A percentile compares a stretch with the other conserved stretches of the same genome.
phyloP scores from a whole-genome alignment of 1,284 basidiomycete genomes.

The Apiotrichum sp. region DNA sequence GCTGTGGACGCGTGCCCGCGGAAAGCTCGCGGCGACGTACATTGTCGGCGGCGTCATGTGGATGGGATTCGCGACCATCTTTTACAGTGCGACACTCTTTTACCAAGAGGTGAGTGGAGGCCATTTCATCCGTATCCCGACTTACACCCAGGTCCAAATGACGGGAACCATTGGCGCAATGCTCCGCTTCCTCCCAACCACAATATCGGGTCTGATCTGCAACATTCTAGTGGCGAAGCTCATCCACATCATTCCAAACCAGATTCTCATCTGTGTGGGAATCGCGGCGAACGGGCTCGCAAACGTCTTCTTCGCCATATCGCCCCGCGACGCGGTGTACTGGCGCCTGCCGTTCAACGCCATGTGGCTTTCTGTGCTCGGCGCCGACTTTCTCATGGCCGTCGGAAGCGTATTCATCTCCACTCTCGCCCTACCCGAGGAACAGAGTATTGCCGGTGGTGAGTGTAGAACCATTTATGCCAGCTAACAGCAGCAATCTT shows the following conservation, averaged over 20 bases:
- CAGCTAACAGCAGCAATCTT: slow-evolving; percentile 49
- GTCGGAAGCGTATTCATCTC: slow-evolving; percentile 70
- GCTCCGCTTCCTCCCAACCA: slow-evolving; percentile 70
- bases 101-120: slow-evolving; percentile 23
- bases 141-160: slow-evolving; percentile 24
- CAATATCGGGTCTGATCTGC: slow-evolving; percentile 62
- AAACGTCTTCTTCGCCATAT: slow-evolving; percentile 66
- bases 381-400: slow-evolving; percentile 72
- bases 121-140: too few species aligned
- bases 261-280: slow-evolving; percentile 54
- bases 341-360: slow-evolving; percentile 78
- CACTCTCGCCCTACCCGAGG: slow-evolving; percentile 61
- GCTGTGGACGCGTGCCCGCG: slow-evolving; percentile 63
- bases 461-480: slow-evolving; percentile 50
- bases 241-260: slow-evolving; percentile 29
- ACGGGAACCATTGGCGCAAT: slow-evolving; percentile 57
- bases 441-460: slow-evolving; percentile 72
- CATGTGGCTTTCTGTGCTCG: slow-evolving; percentile 63
- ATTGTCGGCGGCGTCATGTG: slow-evolving; percentile 63
- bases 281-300: slow-evolving; percentile 56
- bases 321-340: slow-evolving; percentile 58
- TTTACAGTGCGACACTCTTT: slow-evolving; percentile 40
- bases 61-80: slow-evolving; percentile 53
- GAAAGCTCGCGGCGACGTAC: slow-evolving; percentile 61
- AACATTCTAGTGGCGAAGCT: slow-evolving; percentile 51